These are phyloP conservation scores for Apiotrichum sp. DNA, from an alignment of 1,284 basidiomycete species.

Conservation along the genomic window DNA sequence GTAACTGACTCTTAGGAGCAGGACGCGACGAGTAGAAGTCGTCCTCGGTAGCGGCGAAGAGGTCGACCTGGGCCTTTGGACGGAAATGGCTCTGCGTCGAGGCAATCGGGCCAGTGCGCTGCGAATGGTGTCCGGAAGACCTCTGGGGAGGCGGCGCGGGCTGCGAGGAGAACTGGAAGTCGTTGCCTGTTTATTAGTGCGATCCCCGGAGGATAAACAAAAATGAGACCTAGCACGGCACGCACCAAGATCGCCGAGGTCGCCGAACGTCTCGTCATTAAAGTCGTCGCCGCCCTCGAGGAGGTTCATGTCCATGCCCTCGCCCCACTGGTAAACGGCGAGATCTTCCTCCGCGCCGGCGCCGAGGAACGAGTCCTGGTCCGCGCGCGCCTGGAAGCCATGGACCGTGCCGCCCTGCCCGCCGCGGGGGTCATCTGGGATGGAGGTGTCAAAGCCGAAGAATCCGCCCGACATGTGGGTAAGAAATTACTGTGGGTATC, in stretches of 20 bases:
- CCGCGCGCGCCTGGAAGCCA: constrained; percentile 15
- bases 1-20: constrained; percentile 27
- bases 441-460: constrained; percentile 46
- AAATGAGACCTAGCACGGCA: constrained; percentile 2
- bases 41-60: constrained; percentile 46
- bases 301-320: constrained; percentile 81
- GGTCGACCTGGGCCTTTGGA: constrained; percentile 36
- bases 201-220: too few relatives aligned
- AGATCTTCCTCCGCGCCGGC: constrained; percentile 62
- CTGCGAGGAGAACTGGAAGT: constrained; percentile 73
- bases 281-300: constrained; percentile 83
- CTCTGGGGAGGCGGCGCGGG: constrained; percentile 11
- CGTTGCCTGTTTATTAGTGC: constrained; percentile 58
- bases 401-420: constrained; percentile 4
- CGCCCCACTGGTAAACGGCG: constrained; percentile 51
- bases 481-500: neutral
- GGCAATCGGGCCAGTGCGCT: constrained; percentile 24
- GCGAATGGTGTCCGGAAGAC: constrained; percentile 13
- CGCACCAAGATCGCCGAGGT: constrained; percentile 61
- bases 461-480: constrained; percentile 41
- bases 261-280: constrained; percentile 95
- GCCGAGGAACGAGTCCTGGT: constrained; percentile 25
- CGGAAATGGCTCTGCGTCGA: constrained; percentile 38
- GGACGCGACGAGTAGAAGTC: constrained; percentile 43
- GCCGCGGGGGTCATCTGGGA: constrained; percentile 25